These are phyloP conservation scores for Skeletonema grethae DNA, from an alignment of 108 stramenopile species.

Conservation along the genomic window DNA sequence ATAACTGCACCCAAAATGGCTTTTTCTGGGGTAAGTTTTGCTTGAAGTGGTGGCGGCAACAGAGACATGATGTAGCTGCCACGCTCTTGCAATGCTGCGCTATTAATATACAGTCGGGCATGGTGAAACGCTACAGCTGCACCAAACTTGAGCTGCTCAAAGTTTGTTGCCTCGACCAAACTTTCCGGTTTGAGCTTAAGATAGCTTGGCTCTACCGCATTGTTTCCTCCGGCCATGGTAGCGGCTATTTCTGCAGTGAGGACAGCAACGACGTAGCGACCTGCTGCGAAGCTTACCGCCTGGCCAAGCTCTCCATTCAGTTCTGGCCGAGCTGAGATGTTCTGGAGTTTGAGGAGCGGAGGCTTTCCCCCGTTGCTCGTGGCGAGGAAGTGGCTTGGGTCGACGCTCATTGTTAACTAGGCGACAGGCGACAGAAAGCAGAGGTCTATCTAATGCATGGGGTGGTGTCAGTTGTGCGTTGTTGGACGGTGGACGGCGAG, in stretches of 20 bases:
- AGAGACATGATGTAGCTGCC: conserved; percentile 20
- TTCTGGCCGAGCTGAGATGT: conserved; percentile 38
- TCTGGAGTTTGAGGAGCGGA: conserved; percentile 38
- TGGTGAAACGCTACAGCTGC: conserved; percentile 20
- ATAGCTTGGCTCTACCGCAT: conserved; percentile 18
- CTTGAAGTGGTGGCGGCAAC: conserved; percentile 20
- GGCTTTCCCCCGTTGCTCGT: conserved; percentile 31
- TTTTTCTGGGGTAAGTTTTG: conserved; percentile 21
- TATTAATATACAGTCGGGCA: conserved; percentile 14
- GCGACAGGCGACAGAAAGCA: too few species aligned
- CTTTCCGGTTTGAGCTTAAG: conserved; percentile 40
- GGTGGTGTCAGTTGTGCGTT: background rate
- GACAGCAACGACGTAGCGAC: conserved; percentile 38
- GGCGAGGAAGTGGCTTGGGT: conserved; percentile 38
- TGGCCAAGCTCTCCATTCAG: conserved; percentile 38
- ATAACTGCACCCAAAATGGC: conserved; percentile 9
- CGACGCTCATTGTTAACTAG: conserved; percentile 23
- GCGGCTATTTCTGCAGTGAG: conserved; percentile 27
- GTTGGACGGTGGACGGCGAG: too few species aligned
- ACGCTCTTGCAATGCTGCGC: conserved; percentile 7
- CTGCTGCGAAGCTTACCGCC: conserved; percentile 27
- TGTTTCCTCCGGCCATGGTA: background rate
- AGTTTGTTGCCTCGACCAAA: conserved; percentile 22
- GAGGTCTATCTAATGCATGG: too few species aligned
- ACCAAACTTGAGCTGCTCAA: conserved; percentile 42